phyloP scores from a whole-genome alignment of 176 grass and related monocot species.

The Metroxylon sagu region DNA sequence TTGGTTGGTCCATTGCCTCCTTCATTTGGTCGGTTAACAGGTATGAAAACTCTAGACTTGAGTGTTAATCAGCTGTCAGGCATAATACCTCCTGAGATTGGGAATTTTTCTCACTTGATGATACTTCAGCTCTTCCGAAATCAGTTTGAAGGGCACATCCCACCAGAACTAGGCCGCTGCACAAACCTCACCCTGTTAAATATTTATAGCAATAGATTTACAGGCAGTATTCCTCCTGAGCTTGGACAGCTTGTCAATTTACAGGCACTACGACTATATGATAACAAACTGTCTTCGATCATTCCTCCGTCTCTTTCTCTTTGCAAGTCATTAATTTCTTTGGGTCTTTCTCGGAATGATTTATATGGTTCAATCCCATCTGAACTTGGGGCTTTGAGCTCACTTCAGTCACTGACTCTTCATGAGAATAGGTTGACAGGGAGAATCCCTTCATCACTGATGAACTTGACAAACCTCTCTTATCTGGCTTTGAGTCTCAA shows the following conservation, averaged over 20 bases:
- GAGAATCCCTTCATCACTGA: conserved; percentile 37
- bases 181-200: conserved; percentile 46
- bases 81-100: conserved; percentile 45
- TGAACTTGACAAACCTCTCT: conserved; percentile 47
- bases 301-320: conserved; percentile 49
- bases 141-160: conserved; percentile 47
- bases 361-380: conserved; percentile 44
- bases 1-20: conserved; percentile 48
- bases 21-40: conserved; percentile 40
- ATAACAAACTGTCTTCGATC: conserved; percentile 48
- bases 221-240: conserved; percentile 51
- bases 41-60: conserved; percentile 40
- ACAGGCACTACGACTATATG: conserved; percentile 7
- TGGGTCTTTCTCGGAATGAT: conserved; percentile 41
- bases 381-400: conserved; percentile 58
- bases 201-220: conserved; percentile 54
- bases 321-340: conserved; percentile 28
- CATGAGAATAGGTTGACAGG: conserved; percentile 50
- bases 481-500: conserved; percentile 44
- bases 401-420: conserved; percentile 34
- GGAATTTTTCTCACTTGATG: conserved; percentile 36
- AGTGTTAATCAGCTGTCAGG: conserved; percentile 48
- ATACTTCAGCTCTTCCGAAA: conserved; percentile 33
- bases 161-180: conserved; percentile 49
- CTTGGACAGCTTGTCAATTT: conserved; percentile 59